Conservation (phyloP, 2,329 filamentous ascomycete species). For the Pezicula carpinea region DNA sequence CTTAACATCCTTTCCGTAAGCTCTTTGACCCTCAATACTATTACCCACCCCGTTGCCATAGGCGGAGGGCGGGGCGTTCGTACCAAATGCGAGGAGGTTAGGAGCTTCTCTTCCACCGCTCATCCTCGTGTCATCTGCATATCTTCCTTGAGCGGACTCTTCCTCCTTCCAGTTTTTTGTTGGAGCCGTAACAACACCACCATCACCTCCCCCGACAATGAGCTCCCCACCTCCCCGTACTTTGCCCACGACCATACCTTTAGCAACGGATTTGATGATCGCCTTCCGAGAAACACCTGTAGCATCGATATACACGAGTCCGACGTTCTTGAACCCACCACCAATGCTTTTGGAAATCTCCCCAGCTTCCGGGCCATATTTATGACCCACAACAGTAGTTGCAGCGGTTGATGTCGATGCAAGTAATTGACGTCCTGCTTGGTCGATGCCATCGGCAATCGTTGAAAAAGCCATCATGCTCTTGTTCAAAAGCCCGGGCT, state of each 20-base stretch:
- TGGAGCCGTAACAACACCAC: constrained; percentile 14
- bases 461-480: constrained; percentile 95
- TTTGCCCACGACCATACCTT: constrained; percentile 88
- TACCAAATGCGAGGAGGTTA: constrained; percentile 21
- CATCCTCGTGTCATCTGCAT: constrained; percentile 17
- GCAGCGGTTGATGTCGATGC: constrained; percentile 72
- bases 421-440: constrained; percentile 75
- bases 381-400: constrained; percentile 81
- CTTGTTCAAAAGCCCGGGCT: constrained; percentile 92
- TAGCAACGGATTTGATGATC: constrained; percentile 90
- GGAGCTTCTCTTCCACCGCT: constrained; percentile 21
- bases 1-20: constrained; percentile 2
- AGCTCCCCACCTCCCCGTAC: constrained; percentile 70
- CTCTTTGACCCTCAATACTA: constrained; percentile 18
- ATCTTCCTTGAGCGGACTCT: constrained; percentile 17
- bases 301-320: constrained; percentile 94
- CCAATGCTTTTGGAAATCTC: constrained; percentile 70
- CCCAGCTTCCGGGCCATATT: constrained; percentile 82
- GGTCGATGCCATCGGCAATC: constrained; percentile 87
- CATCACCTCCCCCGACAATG: constrained; percentile 59
- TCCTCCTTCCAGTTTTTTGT: constrained; percentile 20
- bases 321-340: constrained; percentile 91
- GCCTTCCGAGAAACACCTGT: constrained; percentile 86
- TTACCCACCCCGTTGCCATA: constrained; percentile 18
- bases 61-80: constrained; percentile 14